Conservation (phyloP, 495 filamentous ascomycete genomes). For the Tuber borchii region DNA sequence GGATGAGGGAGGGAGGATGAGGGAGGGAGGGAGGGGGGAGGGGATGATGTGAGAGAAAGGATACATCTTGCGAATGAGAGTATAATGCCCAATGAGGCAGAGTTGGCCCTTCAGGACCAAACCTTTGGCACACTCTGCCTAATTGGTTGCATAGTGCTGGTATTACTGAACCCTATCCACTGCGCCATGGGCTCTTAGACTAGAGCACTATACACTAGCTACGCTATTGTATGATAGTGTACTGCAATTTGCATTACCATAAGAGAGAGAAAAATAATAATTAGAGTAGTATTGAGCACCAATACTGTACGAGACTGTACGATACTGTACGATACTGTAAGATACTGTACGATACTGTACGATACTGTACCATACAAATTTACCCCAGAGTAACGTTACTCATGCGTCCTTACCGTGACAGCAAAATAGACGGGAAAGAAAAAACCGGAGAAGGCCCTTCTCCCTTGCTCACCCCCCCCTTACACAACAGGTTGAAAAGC, state of each 20-base stretch:
- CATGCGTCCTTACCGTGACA: not conserved
- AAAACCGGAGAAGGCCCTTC: too few species aligned
- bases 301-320: not conserved
- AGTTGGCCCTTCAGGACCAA: not conserved
- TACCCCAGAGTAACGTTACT: not conserved
- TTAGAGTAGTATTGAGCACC: not conserved
- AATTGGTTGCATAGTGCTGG: not conserved
- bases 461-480: not conserved
- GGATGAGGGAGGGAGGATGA: not conserved
- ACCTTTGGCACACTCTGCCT: not conserved
- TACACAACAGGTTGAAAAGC: not conserved
- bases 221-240: not conserved
- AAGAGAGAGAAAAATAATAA: not conserved
- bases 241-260: not conserved
- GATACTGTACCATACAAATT: not conserved
- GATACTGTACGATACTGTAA: too few species aligned
- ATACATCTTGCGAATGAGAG: not conserved
- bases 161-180: not conserved
- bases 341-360: not conserved
- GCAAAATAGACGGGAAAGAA: not conserved
- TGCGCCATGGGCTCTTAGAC: not conserved
- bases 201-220: not conserved
- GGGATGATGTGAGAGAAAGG: not conserved
- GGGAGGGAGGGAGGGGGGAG: not conserved
- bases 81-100: not conserved